Conservation (phyloP, 345 rosid species). For the Theobroma cacao region DNA sequence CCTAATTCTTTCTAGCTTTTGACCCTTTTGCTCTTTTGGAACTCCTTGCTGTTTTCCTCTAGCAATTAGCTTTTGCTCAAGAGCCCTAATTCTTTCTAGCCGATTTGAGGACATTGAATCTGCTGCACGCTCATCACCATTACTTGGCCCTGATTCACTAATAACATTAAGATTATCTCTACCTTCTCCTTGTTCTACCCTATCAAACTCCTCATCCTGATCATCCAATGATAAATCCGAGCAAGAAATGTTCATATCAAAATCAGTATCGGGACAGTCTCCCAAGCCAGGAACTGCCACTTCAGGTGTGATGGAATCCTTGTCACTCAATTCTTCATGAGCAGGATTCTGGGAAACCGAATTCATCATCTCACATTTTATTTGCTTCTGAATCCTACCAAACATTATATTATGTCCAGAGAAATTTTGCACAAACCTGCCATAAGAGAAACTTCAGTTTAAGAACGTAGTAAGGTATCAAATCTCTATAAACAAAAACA, state of each 20-base stretch:
- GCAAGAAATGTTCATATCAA: constrained; percentile 17
- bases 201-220: constrained; percentile 30
- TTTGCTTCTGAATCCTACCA: constrained; percentile 74
- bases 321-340: constrained; percentile 24
- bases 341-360: constrained; percentile 26
- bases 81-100: background rate
- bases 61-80: constrained; percentile 30
- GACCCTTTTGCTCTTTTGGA: constrained; percentile 6
- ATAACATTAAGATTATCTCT: constrained; percentile 31
- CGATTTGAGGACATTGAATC: constrained; percentile 18
- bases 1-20: constrained; percentile 10
- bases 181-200: constrained; percentile 24
- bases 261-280: constrained; percentile 17
- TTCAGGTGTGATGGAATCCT: constrained; percentile 18
- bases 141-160: constrained; percentile 17
- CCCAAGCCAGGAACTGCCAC: constrained; percentile 16
- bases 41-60: constrained; percentile 37
- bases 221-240: constrained; percentile 11
- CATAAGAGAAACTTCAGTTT: constrained; percentile 6
- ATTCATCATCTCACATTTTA: constrained; percentile 55
- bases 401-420: constrained; percentile 47
- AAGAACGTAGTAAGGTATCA: background rate
- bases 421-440: constrained; percentile 72
- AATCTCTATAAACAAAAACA: constrained; percentile 3
- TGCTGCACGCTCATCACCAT: constrained; percentile 3